phyloP scores from a whole-genome alignment of 2,329 filamentous ascomycete species.

The Pseudocercospora eumusae region DNA sequence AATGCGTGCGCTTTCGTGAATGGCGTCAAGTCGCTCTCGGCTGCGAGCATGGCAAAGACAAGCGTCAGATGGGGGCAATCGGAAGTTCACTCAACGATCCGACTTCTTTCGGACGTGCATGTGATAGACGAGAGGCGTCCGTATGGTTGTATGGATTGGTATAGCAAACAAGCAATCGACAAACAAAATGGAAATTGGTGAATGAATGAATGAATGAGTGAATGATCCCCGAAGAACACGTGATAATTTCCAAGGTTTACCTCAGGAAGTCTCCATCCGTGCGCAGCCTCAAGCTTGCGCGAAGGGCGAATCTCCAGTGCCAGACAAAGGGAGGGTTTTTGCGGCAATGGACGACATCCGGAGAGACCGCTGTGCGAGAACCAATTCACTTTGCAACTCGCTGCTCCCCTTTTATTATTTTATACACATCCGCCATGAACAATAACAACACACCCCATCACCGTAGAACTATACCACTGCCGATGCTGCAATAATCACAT shows the following conservation, averaged over 20 bases:
- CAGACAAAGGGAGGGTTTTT: background rate
- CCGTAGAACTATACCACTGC: constrained; percentile 3
- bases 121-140: background rate
- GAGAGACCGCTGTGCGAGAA: constrained; percentile 2
- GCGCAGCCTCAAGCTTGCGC: background rate
- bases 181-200: background rate
- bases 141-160: background rate
- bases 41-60: background rate
- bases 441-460: background rate
- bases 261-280: background rate
- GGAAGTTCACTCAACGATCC: background rate
- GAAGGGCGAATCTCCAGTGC: constrained; percentile 1
- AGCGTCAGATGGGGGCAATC: background rate
- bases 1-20: background rate
- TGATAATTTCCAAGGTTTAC: background rate
- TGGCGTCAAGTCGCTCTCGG: background rate
- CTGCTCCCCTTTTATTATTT: background rate
- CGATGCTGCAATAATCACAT: background rate
- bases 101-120: background rate
- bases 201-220: no score
- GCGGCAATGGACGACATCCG: background rate
- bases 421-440: background rate
- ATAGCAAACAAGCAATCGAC: background rate
- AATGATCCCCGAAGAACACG: background rate
- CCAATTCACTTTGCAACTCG: background rate